Evolutionary conservation across 2,329 filamentous ascomycete genomes (phyloP), one percentile per base, ranked within the genome.

Genomic region (Paramyrothecium sp.): DNA sequence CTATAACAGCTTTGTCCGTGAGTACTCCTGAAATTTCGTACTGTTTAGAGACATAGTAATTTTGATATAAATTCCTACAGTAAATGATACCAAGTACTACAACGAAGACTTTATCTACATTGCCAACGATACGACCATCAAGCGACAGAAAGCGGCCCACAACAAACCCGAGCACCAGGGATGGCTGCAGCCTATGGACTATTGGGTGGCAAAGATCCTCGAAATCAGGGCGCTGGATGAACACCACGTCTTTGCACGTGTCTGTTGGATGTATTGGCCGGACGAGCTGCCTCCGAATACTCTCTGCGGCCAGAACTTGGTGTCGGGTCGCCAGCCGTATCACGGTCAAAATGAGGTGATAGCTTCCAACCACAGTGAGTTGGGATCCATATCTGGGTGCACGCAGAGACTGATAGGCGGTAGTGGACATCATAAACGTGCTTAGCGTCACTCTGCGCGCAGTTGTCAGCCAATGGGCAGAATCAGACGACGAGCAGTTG

Each of bases 261-360:
- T 93, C 1, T 89, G 85, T 61, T 92, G 89, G 89, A 85, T 90
- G 77, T 91, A 91, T 69, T 87, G 87, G 75, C 89, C 89, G 0
- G 87, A 91, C 59, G 89, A 92, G 69, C 75, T 91, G 5, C 84
- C 84, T 0, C 63, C 71, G 0, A 83, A 84, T 38, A 84, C 81
- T 0, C 69, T 76, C 52, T 81, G 84, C 53, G 79, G 79, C 26
- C 82, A 77, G 67, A 82, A 75, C 60, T 65, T 64, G 2, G 72
- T 84, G 3, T 72, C 77, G 41, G 81, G 82, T 17, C 81, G 87
- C 33, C 82, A 88, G 65, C 74, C 82, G 3, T 89, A 91, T 64
- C 89, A 92, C 63, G 89, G 88, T 21, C 73, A 77, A 54, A 83
- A 85, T 61, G 89, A 92, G 70, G 67, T 91, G 55, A 82, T 92